Evolutionary conservation across 805 yeast genomes (phyloP).

Genomic region (Candida tibetensis): DNA sequence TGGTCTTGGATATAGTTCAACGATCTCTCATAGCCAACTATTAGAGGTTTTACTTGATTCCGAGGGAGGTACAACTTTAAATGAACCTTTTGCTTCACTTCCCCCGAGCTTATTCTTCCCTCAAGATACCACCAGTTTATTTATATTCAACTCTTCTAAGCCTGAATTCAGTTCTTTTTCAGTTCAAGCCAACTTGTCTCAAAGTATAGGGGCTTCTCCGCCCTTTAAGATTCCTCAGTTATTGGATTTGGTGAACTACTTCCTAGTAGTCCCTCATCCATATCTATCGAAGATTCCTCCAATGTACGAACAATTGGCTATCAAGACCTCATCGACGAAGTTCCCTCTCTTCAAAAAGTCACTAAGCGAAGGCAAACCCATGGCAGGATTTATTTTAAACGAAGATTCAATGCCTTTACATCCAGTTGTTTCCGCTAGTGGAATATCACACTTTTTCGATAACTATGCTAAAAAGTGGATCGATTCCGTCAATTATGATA

Average conservation of each 20-base stretch:
- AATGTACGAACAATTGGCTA: conserved; percentile 10
- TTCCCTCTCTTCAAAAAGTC: conserved; percentile 28
- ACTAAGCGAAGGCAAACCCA: conserved; percentile 25
- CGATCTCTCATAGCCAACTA: not conserved
- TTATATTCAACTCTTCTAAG: conserved; percentile 37
- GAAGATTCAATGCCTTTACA: conserved; percentile 12
- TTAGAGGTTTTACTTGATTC: no score
- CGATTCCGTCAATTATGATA: conserved; percentile 24
- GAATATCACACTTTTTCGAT: conserved; percentile 34
- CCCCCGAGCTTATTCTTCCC: conserved; percentile 23
- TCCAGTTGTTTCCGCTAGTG: not conserved
- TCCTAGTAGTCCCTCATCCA: conserved; percentile 36
- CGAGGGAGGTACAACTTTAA: no score
- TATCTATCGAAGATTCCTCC: conserved; percentile 10
- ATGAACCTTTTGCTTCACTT: no score
- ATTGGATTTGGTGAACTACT: conserved; percentile 35
- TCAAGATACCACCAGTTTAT: conserved; percentile 28
- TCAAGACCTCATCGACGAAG: conserved; percentile 10
- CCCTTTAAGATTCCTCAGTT: conserved; percentile 40
- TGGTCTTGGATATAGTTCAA: not conserved
- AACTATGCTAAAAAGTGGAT: conserved; percentile 42
- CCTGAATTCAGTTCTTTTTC: conserved; percentile 3
- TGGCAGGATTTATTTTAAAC: conserved; percentile 35
- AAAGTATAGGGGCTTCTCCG: conserved; percentile 26
- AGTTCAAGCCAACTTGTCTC: conserved; percentile 16